Percentiles rank a stretch among this genome's conserved stretches.
Evolutionary conservation across 2,329 filamentous ascomycete species (phyloP).

Genomic region (Nakataea oryzae): DNA sequence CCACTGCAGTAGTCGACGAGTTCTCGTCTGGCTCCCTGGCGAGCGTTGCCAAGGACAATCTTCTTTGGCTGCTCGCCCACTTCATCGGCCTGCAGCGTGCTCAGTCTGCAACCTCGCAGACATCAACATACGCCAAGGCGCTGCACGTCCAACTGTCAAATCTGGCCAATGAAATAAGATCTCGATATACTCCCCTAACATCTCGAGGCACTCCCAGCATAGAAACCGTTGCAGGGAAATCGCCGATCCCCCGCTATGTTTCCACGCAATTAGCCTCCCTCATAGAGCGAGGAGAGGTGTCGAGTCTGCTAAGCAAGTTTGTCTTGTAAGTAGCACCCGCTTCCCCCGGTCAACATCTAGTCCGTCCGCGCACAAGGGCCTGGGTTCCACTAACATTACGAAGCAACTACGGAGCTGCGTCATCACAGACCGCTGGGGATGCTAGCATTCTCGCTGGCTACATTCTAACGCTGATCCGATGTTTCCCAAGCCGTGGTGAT

Average conservation of each 20-base stretch:
- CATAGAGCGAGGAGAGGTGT: constrained; percentile 66
- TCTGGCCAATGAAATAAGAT: constrained; percentile 37
- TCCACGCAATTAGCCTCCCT: constrained; percentile 57
- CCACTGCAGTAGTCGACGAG: constrained; percentile 26
- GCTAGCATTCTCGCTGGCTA: constrained; percentile 75
- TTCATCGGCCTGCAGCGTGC: constrained; percentile 47
- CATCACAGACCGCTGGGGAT: constrained; percentile 35
- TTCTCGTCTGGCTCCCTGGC: constrained; percentile 17
- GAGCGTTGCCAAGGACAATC: constrained; percentile 24
- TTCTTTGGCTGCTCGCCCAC: constrained; percentile 57
- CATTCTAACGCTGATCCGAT: constrained; percentile 72
- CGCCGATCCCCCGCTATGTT: constrained; percentile 42
- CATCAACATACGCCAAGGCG: constrained; percentile 34
- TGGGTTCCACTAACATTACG: constrained; percentile 10
- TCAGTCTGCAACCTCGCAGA: constrained; percentile 20
- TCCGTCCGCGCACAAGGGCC: constrained; percentile 1
- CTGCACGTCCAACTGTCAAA: constrained; percentile 43
- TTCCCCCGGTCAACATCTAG: background rate
- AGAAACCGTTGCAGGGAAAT: background rate
- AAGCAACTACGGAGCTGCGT: constrained; percentile 18
- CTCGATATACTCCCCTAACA: background rate
- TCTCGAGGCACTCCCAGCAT: constrained; percentile 1
- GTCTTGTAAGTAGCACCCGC: constrained; percentile 21
- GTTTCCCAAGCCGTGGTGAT: constrained; percentile 72
- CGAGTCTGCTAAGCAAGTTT: constrained; percentile 40